These are phyloP conservation scores for Xanthoconium purpureum DNA, from an alignment of 768 basidiomycete species.

Conservation along the genomic window DNA sequence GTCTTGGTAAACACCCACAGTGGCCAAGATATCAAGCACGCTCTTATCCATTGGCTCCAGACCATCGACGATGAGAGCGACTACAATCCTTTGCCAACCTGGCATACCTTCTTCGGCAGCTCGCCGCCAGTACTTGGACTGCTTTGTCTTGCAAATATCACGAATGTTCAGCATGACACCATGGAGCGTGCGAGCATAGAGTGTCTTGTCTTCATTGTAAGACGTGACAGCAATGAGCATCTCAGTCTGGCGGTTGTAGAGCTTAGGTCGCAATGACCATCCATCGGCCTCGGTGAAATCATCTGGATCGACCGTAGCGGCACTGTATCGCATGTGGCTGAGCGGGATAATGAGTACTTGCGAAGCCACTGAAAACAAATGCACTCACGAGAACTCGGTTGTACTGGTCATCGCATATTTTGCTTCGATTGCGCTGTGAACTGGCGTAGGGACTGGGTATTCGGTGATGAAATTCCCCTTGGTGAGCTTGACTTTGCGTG, in stretches of 20 bases:
- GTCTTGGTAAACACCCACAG: conserved; percentile 91
- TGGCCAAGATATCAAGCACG: conserved; percentile 83
- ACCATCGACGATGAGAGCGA: conserved; percentile 89
- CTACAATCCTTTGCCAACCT: conserved; percentile 88
- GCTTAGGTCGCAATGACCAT: conserved; percentile 79
- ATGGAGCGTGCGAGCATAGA: conserved; percentile 90
- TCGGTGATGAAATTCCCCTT: conserved; percentile 91
- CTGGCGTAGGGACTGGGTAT: conserved; percentile 82
- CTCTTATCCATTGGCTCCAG: conserved; percentile 95
- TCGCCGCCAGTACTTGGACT: conserved; percentile 87
- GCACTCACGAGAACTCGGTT: conserved; percentile 86
- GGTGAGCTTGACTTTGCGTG: conserved; percentile 91
- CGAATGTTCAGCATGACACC: conserved; percentile 98
- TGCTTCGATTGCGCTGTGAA: conserved; percentile 76
- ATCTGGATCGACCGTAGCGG: conserved; percentile 88
- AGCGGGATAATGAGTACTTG: not conserved
- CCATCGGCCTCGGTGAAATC: conserved; percentile 79
- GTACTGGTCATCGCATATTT: conserved; percentile 71
- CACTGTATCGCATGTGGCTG: conserved; percentile 90
- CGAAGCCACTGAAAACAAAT: not conserved
- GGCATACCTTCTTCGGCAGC: conserved; percentile 81
- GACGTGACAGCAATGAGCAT: conserved; percentile 92
- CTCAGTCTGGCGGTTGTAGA: conserved; percentile 89
- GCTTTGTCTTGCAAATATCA: conserved; percentile 95
- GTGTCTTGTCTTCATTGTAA: conserved; percentile 89